Percentiles rank a stretch among this genome's conserved stretches.
These are phyloP conservation scores for Amauroascus niger DNA, from an alignment of 2,329 filamentous ascomycete genomes.

Conservation along the genomic window DNA sequence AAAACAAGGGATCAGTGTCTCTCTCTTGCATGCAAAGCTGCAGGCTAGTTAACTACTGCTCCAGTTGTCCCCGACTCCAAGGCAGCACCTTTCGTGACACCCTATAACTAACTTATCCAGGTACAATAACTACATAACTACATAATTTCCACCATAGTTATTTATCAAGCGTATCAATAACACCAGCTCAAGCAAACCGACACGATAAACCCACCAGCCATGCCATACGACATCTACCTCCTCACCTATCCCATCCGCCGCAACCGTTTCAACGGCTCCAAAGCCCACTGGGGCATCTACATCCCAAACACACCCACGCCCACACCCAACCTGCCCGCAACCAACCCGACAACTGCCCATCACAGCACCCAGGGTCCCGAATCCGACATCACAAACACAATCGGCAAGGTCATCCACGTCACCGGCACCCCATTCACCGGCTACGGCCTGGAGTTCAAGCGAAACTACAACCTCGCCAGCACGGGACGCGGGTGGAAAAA, in stretches of 20 bases:
- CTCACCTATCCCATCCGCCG: constrained; percentile 6
- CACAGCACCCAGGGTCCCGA: not conserved
- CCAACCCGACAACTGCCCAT: not conserved
- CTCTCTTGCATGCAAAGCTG: not conserved
- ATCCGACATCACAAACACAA: not conserved
- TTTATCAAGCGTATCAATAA: too few species aligned
- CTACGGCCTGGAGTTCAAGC: constrained; percentile 18
- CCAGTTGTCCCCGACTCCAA: not conserved
- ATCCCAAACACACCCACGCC: constrained; percentile 3
- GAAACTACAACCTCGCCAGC: constrained; percentile 14
- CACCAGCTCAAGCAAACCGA: too few species aligned
- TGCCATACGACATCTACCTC: constrained; percentile 6
- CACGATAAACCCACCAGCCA: not conserved
- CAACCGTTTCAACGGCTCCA: constrained; percentile 3
- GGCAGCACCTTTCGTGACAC: not conserved
- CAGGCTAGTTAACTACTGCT: too few species aligned
- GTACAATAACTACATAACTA: too few species aligned
- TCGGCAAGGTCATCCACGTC: constrained; percentile 18
- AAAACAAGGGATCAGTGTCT: too few species aligned
- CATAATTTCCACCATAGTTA: too few species aligned
- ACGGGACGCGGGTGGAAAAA: constrained; percentile 12
- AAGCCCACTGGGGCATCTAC: constrained; percentile 12
- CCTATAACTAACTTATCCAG: too few species aligned
- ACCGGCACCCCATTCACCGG: constrained; percentile 15
- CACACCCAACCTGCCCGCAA: not conserved